Evolutionary conservation across 257 asterid genomes (phyloP).

Genomic region (Agastache rugosa): DNA sequence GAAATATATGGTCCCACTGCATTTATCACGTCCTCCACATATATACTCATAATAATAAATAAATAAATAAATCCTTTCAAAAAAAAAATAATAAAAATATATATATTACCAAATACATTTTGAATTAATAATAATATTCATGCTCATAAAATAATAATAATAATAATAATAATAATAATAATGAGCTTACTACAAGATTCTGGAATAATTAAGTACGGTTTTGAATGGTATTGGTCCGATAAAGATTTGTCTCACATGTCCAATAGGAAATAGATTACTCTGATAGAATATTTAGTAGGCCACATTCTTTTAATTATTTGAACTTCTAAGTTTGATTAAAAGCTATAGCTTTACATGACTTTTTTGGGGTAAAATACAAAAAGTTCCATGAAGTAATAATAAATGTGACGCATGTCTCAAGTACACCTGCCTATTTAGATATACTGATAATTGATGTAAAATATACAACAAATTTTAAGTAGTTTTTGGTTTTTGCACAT

Average conservation of each 20-base stretch:
- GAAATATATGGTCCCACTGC: conserved; percentile 30
- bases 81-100: no score
- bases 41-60: neutral
- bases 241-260: conserved; percentile 10
- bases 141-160: neutral
- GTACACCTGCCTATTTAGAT: no score
- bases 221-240: conserved; percentile 14
- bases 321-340: neutral
- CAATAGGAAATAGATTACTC: neutral
- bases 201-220: conserved; percentile 4
- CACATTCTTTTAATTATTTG: neutral
- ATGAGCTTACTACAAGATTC: neutral
- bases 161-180: neutral
- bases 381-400: neutral
- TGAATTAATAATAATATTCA: neutral
- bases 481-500: no score
- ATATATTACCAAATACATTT: neutral
- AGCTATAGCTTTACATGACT: neutral
- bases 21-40: conserved; percentile 1
- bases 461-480: no score
- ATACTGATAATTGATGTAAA: neutral
- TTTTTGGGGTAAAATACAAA: neutral
- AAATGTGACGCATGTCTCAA: neutral
- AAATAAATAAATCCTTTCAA: no score
- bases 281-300: neutral